These are phyloP conservation scores for Leptodontidium sp. DNA, from an alignment of 2,329 filamentous ascomycete species.

Conservation along the genomic window DNA sequence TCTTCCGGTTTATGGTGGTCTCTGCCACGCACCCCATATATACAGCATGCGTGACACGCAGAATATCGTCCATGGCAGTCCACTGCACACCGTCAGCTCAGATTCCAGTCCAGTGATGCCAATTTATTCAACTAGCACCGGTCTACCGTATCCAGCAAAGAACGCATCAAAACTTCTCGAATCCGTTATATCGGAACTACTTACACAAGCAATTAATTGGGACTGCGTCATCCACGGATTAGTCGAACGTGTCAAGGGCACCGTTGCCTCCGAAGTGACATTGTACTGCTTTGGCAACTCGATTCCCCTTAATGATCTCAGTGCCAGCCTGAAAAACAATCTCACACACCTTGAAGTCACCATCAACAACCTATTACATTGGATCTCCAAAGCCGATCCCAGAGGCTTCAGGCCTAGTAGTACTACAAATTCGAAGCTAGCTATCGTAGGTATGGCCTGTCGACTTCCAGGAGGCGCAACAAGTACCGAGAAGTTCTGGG, in stretches of 20 bases:
- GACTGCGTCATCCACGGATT: constrained; percentile 44
- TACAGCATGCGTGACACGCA: constrained; percentile 47
- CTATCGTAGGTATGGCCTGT: constrained; percentile 80
- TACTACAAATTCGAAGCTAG: constrained; percentile 16
- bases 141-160: constrained; percentile 41
- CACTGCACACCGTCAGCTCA: constrained; percentile 20
- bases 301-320: constrained; percentile 43
- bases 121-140: constrained; percentile 47
- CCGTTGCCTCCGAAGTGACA: constrained; percentile 32
- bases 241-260: constrained; percentile 32
- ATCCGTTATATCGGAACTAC: constrained; percentile 44
- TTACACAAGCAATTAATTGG: constrained; percentile 46
- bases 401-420: neutral
- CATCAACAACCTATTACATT: neutral
- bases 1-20: constrained; percentile 50
- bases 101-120: constrained; percentile 41
- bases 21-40: constrained; percentile 54
- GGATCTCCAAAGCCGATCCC: neutral
- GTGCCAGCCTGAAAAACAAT: constrained; percentile 29
- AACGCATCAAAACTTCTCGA: constrained; percentile 42
- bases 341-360: neutral
- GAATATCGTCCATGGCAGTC: constrained; percentile 38
- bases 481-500: constrained; percentile 75
- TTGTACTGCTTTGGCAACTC: constrained; percentile 45
- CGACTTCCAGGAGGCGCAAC: constrained; percentile 75